Evolutionary conservation across 768 basidiomycete species (phyloP), one percentile per base, ranked within the genome.

Genomic region (Rhizopogon vesiculosus): DNA sequence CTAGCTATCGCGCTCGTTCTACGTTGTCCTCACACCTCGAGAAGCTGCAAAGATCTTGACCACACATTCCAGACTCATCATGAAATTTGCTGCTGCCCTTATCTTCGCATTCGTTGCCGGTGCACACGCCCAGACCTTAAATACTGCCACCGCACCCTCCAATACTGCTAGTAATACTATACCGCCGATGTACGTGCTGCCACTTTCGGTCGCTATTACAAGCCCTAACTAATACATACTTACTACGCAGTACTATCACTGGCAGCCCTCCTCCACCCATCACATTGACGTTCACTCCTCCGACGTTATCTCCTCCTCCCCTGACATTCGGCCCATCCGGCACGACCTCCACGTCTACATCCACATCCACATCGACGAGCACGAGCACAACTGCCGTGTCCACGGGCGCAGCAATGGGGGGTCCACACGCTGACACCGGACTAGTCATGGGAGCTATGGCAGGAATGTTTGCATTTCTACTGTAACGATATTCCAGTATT

Each of bases 381-480:
- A 18, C 25, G 19, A 52, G 35, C 4, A 25, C 16, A 12, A 42
- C n/a, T n/a, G 40, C 16, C 16, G 16, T 7, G 8, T n/a, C 13
- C 39, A 40, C 33, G 7, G 39, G 51, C 1, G 54, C 51, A 28
- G 54, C 54, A 38, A 51, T 54, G 22, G 38, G 35, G 3, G n/a
- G 51, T 12, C 25, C 41, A 18, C 38, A 55, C 13, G 39, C 19
- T 28, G 28, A 55, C 16, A 35, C 51, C n/a, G 51, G 22, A 39
- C 19, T 54, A 18, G 16, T 55, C 2, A 54, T 42, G 16, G 54
- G 51, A 54, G 54, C 51, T 35, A 25, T 51, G 5, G 54, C 54
- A 53, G 51, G 35, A 6, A 2, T 55, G 16, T 28, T 40, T 9
- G 54, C 54, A 25, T 19, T 55, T 12, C 49, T 53, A 19, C 39